Conservation (phyloP, 352 stramenopile species). For the Globisporangium abappressorium region DNA sequence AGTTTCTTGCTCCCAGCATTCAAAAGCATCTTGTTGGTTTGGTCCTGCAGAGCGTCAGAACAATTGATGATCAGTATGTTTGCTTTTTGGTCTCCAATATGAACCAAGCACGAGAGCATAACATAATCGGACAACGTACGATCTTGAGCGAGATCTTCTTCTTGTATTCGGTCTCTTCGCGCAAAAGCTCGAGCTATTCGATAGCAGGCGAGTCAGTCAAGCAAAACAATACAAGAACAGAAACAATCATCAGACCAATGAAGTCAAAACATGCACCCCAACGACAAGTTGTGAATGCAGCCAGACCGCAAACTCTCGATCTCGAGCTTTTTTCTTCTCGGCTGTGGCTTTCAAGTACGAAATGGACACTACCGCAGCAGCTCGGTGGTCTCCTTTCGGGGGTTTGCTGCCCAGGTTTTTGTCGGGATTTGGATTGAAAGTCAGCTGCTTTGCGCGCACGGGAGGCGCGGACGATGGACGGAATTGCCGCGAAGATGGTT, state of each 20-base stretch:
- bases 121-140: conserved; percentile 17
- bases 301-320: conserved; percentile 63
- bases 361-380: conserved; percentile 46
- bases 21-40: conserved; percentile 76
- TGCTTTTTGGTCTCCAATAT: neutral
- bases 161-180: conserved; percentile 62
- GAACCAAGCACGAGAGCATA: neutral
- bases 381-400: conserved; percentile 3
- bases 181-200: conserved; percentile 44
- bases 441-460: conserved; percentile 29
- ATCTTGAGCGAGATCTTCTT: conserved; percentile 79
- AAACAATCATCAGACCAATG: neutral
- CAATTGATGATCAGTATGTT: neutral
- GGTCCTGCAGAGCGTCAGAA: conserved; percentile 28
- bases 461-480: conserved; percentile 60
- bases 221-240: neutral
- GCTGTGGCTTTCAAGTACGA: conserved; percentile 49
- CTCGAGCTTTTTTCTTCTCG: conserved; percentile 66
- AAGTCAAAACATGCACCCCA: neutral
- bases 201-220: too few relatives aligned
- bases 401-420: conserved; percentile 13
- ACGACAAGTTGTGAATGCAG: neutral
- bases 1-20: conserved; percentile 38
- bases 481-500: conserved; percentile 20
- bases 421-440: neutral